These are phyloP conservation scores for Aspergillus chevalieri DNA, from an alignment of 2,329 filamentous ascomycete species.

Conservation along the genomic window DNA sequence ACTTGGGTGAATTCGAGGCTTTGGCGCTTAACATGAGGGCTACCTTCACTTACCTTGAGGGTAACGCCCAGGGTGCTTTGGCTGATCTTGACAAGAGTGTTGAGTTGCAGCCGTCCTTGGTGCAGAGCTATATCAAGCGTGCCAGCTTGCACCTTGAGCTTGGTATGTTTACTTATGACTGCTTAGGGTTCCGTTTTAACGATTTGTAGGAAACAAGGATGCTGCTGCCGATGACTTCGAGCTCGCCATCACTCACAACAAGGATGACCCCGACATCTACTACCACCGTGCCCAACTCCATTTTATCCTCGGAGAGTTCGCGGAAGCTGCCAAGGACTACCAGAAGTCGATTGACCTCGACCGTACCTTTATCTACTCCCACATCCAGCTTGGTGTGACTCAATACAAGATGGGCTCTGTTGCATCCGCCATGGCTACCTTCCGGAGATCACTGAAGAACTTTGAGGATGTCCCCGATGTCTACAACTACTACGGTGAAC, in stretches of 20 bases:
- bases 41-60: slow-evolving; percentile 88
- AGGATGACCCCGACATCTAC: slow-evolving; percentile 90
- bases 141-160: slow-evolving; percentile 96
- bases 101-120: slow-evolving; percentile 77
- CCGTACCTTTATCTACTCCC: slow-evolving; percentile 94
- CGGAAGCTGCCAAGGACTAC: slow-evolving; percentile 94
- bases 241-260: slow-evolving; percentile 75
- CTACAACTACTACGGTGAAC: slow-evolving; percentile 99
- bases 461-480: slow-evolving; percentile 95
- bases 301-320: slow-evolving; percentile 93
- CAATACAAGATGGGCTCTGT: slow-evolving; percentile 99
- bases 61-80: slow-evolving; percentile 77
- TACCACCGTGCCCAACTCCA: slow-evolving; percentile 98
- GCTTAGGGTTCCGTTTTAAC: slow-evolving; percentile 23
- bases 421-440: slow-evolving; percentile 96
- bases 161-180: slow-evolving; percentile 47
- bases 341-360: slow-evolving; percentile 98
- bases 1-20: slow-evolving; percentile 75
- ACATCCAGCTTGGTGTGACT: slow-evolving; percentile 97
- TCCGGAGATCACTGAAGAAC: slow-evolving; percentile 96
- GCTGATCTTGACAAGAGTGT: slow-evolving; percentile 87
- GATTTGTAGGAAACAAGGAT: slow-evolving; percentile 63
- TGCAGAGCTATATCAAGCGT: slow-evolving; percentile 97
- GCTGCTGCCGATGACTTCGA: slow-evolving; percentile 83
- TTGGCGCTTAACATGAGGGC: slow-evolving; percentile 95